A percentile compares a stretch with the other conserved stretches of the same genome.
phyloP scores from a whole-genome alignment of 2,329 filamentous ascomycete species.

The Cercospora janseana region DNA sequence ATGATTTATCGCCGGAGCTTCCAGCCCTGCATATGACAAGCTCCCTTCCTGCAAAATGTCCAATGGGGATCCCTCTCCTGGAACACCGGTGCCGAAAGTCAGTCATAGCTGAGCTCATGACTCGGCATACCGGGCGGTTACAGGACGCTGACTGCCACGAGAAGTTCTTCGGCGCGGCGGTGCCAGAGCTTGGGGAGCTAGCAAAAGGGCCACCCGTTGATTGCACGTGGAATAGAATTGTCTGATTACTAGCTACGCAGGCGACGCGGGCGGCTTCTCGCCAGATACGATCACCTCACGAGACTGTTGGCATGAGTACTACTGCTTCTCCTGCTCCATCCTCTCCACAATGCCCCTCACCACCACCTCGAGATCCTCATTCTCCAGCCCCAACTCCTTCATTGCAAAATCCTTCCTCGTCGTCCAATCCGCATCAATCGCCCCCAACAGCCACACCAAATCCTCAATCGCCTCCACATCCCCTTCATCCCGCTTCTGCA shows the following conservation, averaged over 20 bases:
- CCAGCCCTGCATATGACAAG: no score
- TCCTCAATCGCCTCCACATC: conserved; percentile 37
- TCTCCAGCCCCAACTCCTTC: conserved; percentile 42
- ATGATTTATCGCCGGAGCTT: no score
- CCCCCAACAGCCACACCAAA: conserved; percentile 35
- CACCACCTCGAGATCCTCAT: conserved; percentile 42
- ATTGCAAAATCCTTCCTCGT: conserved; percentile 42
- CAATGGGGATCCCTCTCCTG: neutral
- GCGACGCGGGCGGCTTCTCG: no score
- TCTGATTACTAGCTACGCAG: no score
- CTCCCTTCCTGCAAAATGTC: no score
- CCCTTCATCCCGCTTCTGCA: conserved; percentile 40
- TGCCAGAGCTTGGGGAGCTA: neutral
- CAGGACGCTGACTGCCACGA: neutral
- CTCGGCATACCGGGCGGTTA: neutral
- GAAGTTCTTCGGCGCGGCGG: neutral
- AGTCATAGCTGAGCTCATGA: no score
- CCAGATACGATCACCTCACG: no score
- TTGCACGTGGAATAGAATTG: no score
- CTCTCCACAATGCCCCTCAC: conserved; percentile 36
- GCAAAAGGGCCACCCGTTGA: no score
- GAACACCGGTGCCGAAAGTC: no score
- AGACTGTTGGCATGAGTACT: neutral
- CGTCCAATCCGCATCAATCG: conserved; percentile 36
- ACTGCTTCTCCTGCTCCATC: conserved; percentile 12